Evolutionary conservation across 2,329 filamentous ascomycete species (phyloP).

Genomic region (Colletotrichum camelliae): DNA sequence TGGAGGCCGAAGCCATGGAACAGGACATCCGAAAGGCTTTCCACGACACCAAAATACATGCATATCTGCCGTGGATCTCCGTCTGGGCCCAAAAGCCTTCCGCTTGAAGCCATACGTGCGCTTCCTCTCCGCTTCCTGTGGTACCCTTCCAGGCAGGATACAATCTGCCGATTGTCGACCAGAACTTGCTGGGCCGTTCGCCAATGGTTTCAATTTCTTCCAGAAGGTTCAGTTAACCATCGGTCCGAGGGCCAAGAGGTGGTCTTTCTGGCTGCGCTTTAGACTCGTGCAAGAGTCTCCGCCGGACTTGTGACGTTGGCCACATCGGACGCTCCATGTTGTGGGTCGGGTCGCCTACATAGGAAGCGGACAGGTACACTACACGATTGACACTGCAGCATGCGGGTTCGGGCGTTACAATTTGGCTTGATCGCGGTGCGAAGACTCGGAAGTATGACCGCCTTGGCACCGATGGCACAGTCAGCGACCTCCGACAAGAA

Average conservation of each 20-base stretch:
- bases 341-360: neutral
- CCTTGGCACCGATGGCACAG: neutral
- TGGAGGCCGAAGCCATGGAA: constrained; percentile 37
- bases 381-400: neutral
- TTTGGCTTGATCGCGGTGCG: neutral
- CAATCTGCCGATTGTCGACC: neutral
- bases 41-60: constrained; percentile 37
- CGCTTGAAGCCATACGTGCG: neutral
- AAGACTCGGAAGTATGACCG: neutral
- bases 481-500: neutral
- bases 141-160: neutral
- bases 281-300: neutral
- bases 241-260: neutral
- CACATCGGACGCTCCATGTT: neutral
- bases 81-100: constrained; percentile 43
- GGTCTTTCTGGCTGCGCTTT: neutral
- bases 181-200: neutral
- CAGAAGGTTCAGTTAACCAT: neutral
- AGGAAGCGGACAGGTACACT: neutral
- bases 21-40: constrained; percentile 35
- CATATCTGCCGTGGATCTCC: constrained; percentile 39
- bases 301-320: neutral
- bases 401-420: neutral
- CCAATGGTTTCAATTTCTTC: neutral
- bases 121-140: neutral